Evolutionary conservation across 768 basidiomycete species (phyloP).

Genomic region (Termitomyces sp.): DNA sequence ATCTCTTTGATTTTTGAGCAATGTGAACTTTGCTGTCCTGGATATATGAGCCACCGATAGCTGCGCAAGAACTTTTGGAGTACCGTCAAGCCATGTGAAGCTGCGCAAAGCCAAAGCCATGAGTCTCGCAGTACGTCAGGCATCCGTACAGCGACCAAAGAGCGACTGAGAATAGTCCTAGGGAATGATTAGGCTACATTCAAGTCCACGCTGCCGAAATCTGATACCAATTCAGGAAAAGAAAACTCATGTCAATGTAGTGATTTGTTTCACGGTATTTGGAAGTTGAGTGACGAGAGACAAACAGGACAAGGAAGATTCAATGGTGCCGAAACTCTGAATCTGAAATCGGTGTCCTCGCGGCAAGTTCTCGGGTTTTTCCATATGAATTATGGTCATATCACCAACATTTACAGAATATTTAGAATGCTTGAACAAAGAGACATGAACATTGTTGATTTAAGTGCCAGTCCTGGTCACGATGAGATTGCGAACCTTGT

Average conservation of each 20-base stretch:
- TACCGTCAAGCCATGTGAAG: neutral
- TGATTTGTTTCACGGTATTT: neutral
- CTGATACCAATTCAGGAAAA: neutral
- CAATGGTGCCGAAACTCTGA: neutral
- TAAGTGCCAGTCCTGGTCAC: constrained; percentile 34
- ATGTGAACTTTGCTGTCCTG: neutral
- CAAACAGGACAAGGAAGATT: neutral
- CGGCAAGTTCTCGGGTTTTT: neutral
- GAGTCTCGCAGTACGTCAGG: no score
- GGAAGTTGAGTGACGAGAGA: neutral
- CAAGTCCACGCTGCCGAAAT: neutral
- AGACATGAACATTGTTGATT: neutral
- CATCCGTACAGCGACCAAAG: neutral
- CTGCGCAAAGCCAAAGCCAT: neutral
- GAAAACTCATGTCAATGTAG: neutral
- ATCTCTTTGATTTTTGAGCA: neutral
- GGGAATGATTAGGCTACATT: neutral
- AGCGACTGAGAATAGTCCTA: no score
- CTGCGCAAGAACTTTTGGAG: no score
- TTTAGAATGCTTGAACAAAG: neutral
- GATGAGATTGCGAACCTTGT: constrained; percentile 38
- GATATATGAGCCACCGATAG: no score
- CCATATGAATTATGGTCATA: neutral
- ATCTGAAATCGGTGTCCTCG: neutral
- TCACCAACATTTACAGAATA: neutral